Evolutionary conservation across 2,329 filamentous ascomycete genomes (phyloP), one percentile per base, ranked within the genome.

Genomic region (Phoma sp.): DNA sequence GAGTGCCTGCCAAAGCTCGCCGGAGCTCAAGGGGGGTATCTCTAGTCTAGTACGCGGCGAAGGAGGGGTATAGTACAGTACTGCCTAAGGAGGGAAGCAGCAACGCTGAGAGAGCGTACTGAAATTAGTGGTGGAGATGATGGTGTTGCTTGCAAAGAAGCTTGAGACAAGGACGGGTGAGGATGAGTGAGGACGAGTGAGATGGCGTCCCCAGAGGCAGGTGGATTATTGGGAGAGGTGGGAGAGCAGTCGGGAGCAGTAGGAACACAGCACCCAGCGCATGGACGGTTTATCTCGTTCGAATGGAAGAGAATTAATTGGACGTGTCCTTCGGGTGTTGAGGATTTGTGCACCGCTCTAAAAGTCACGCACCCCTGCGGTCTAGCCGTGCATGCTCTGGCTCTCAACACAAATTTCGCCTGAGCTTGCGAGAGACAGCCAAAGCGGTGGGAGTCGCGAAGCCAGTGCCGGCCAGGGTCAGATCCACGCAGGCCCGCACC

Each of bases 281-380:
- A 72, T 71, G 67, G 66, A 64, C 64, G 61, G 65, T 62, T 64
- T 69, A 71, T 72, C 64, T 67, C 58, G 61, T 56, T 62, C 47
- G 57, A 60, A 64, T 50, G 62, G 59, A 57, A 61, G 58, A 58
- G 54, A 55, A 53, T 55, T 52, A 47, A 46, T 55, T 40, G 50
- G 54, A 55, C 51, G 60, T 50, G 51, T 54, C 33, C 39, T 57
- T 39, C 56, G 57, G 55, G 62, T 67, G 70, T 73, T 71, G 69
- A 74, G 71, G 62, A 70, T 63, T 67, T 38, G 45, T 69, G 57
- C 61, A 61, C 61, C 64, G 62, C 56, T 62, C 69, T 64, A 72
- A 70, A 72, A 72, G 64, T 60, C 62, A 52, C 38, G 36, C 57
- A 70, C 61, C 70, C 70, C 69, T 72, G 70, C 60, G 46, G 51